Base-by-base conservation (phyloP, 2,329 filamentous ascomycete species). In the Nannizziopsis arthrosporioides region DNA sequence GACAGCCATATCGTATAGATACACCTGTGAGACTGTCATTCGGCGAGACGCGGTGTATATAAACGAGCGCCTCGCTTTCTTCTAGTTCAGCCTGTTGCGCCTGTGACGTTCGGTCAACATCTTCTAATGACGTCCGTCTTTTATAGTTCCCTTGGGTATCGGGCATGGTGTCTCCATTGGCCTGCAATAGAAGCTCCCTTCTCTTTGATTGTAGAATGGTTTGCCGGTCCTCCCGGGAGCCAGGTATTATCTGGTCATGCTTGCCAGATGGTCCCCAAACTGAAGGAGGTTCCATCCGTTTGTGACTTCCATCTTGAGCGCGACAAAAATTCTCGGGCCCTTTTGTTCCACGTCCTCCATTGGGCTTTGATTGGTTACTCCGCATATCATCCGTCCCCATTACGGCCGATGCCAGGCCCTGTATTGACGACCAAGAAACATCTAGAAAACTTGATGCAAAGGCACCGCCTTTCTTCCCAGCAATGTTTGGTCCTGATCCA, bases 11-110 rank as follows among this genome's bases (percentile, higher is more conserved):
- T 57, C 82, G 85, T 55, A 98, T 81, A 45, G 92, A 84, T 44
- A 98, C 81, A 2, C 92, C 90, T 1, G 89, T 88, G 56, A 96
- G 81, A 1, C 88, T 96, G 67, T 98, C 92, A 39, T 77, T 77
- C 11, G 82, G 77, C 57, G 82, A 77, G 14, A 96, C 86, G 58
- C 84, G 81, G 66, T 98, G 92, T 44, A 96, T 73, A 64, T 96
- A 98, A 14, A 90, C 89, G 53, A 96, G 69, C 17, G 86, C 84
- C 56, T 93, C 84, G 56, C 80, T 75, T 43, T 79, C 73, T 31
- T 83, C 79, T 31, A 79, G 73, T 44, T 81, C 76, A 9, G 62
- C 59, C 8, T 38, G 42, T 30, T 63, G 59, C 27, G 64, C 58
- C 35, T 56, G 52, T 9, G 56, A 55, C n/a, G 53, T 53, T 8